Conservation (phyloP, 371 early-diverging fungal species). For the Mucor racemosus region DNA sequence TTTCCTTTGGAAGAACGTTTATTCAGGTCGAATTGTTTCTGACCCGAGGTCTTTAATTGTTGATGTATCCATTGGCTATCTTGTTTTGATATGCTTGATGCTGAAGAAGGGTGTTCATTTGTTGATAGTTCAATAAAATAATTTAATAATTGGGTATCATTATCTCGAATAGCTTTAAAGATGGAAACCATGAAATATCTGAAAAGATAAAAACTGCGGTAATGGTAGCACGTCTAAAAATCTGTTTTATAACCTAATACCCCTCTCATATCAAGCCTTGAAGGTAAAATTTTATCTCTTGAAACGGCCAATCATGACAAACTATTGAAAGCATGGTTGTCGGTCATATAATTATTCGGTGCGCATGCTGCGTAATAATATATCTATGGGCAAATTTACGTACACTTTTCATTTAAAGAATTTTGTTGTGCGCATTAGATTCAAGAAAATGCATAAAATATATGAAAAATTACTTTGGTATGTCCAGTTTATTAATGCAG, state of each 20-base stretch:
- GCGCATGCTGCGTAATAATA: no score
- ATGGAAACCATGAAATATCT: slow-evolving; percentile 42
- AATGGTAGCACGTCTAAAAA: neutral
- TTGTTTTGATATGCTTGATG: slow-evolving; percentile 21
- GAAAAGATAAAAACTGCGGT: neutral
- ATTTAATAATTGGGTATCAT: slow-evolving; percentile 49
- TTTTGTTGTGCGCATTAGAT: no score
- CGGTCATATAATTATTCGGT: no score
- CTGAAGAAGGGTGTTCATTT: slow-evolving; percentile 12
- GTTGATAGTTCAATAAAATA: slow-evolving; percentile 31
- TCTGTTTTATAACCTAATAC: neutral
- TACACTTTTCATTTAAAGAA: no score
- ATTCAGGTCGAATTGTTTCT: slow-evolving; percentile 47
- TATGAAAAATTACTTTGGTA: no score
- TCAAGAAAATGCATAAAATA: no score
- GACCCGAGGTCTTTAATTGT: slow-evolving; percentile 22
- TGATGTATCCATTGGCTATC: slow-evolving; percentile 22
- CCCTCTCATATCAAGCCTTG: neutral
- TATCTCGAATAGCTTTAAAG: slow-evolving; percentile 49
- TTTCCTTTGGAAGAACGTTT: slow-evolving; percentile 50
- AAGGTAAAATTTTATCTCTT: no score
- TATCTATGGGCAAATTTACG: no score
- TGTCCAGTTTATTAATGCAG: no score
- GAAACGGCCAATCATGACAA: no score
- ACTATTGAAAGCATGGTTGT: no score